Evolutionary conservation across 495 filamentous ascomycete genomes (phyloP).

Genomic region (Xylaria bambusicola): DNA sequence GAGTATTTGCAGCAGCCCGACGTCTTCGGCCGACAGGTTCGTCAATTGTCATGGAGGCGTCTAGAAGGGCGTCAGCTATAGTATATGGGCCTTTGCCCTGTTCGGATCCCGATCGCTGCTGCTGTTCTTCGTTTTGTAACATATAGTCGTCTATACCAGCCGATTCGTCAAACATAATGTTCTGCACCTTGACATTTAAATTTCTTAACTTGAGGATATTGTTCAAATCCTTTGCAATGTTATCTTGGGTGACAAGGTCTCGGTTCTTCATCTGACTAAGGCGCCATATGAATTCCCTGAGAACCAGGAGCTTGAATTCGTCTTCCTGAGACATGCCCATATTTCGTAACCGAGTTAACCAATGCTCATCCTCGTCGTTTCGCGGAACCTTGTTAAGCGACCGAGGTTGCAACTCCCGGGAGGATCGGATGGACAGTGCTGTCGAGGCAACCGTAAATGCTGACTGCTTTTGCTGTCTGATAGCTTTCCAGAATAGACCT

Average conservation of each 20-base stretch:
- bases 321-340: constrained; percentile 82
- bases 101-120: constrained; percentile 23
- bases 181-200: constrained; percentile 76
- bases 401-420: constrained; percentile 34
- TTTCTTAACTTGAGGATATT: constrained; percentile 69
- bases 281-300: constrained; percentile 92
- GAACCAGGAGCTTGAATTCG: constrained; percentile 82
- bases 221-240: constrained; percentile 56
- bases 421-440: constrained; percentile 37
- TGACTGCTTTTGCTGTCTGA: constrained; percentile 57
- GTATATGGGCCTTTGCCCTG: constrained; percentile 62
- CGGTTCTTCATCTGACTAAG: constrained; percentile 69
- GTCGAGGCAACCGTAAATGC: constrained; percentile 64
- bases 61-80: constrained; percentile 86
- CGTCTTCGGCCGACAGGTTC: constrained; percentile 61
- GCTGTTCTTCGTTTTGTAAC: constrained; percentile 39
- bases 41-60: constrained; percentile 89
- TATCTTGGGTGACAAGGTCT: constrained; percentile 44
- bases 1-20: constrained; percentile 55
- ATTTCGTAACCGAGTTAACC: constrained; percentile 80
- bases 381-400: constrained; percentile 54
- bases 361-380: constrained; percentile 96
- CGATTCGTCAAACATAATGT: constrained; percentile 85
- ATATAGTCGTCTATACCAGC: constrained; percentile 48
- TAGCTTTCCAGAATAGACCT: constrained; percentile 82